A percentile compares a stretch with the other conserved stretches of the same genome.
phyloP scores from a whole-genome alignment of 2,329 filamentous ascomycete species.

The Rutstroemia sp. region DNA sequence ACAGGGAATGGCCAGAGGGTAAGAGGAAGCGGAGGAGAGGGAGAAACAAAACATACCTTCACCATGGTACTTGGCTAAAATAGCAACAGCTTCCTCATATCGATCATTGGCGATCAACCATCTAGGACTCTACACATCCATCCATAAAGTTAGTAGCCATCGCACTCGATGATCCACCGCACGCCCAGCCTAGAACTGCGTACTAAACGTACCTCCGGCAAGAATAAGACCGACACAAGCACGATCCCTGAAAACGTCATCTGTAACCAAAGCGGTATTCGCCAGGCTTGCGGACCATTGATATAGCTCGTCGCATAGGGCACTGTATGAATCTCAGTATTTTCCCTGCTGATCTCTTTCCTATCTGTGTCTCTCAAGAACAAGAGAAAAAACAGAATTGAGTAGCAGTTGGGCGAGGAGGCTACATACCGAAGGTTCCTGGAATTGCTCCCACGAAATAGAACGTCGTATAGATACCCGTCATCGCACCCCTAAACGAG shows the following conservation, averaged over 20 bases:
- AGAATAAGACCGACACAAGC: conserved; percentile 36
- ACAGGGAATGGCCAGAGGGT: background rate
- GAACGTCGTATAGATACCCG: conserved; percentile 22
- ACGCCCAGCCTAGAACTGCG: background rate
- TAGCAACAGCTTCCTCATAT: conserved; percentile 45
- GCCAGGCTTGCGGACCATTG: conserved; percentile 19
- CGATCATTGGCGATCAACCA: conserved; percentile 51
- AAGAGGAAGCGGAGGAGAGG: background rate
- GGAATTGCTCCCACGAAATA: conserved; percentile 21
- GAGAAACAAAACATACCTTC: conserved; percentile 28
- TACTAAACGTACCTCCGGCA: conserved; percentile 40
- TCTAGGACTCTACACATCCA: conserved; percentile 32
- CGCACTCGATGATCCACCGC: background rate
- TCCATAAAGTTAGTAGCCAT: background rate
- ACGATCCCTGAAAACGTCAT: conserved; percentile 21
- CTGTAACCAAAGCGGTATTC: conserved; percentile 32
- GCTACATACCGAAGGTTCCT: conserved; percentile 8
- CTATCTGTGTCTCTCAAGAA: too few species aligned
- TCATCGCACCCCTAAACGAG: conserved; percentile 35
- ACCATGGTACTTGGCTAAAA: conserved; percentile 51
- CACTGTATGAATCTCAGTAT: background rate
- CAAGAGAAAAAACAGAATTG: too few species aligned
- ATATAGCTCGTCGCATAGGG: conserved; percentile 7
- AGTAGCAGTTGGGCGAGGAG: too few species aligned
- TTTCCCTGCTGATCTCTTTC: background rate